Conservation (phyloP, 192 early-diverging fungal genomes). For the Coemansia sp. region DNA sequence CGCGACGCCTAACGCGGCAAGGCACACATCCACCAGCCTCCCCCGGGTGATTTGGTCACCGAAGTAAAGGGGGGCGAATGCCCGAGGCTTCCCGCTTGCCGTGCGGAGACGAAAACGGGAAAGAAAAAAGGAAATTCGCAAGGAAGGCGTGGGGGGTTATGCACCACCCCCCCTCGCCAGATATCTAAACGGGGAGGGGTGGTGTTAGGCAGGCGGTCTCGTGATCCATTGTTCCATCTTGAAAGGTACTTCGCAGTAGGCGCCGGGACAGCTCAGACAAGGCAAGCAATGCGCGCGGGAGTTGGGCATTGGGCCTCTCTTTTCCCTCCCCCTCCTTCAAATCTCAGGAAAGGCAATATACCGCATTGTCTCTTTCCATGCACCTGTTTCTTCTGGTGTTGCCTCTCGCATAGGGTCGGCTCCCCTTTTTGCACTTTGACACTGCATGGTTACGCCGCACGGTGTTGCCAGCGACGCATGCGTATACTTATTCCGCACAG, state of each 20-base stretch:
- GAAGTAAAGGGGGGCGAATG: constrained; percentile 28
- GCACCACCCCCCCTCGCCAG: constrained; percentile 1
- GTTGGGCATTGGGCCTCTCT: not conserved
- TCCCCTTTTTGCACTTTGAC: not conserved
- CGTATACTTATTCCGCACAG: not conserved
- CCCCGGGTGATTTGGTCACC: constrained; percentile 55
- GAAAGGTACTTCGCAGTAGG: constrained; percentile 16
- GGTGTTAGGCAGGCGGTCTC: constrained; percentile 2
- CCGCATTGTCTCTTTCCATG: not conserved
- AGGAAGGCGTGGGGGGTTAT: not conserved
- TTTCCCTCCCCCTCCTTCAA: not conserved
- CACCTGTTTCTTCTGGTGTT: not conserved
- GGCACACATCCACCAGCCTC: constrained; percentile 12
- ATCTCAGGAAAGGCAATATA: not conserved
- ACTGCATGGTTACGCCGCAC: not conserved
- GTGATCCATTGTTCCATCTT: constrained; percentile 14
- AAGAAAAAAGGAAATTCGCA: not conserved
- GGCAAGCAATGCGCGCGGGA: not conserved
- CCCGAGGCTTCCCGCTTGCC: constrained; percentile 31
- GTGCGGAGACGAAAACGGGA: constrained; percentile 7
- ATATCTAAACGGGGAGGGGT: not conserved
- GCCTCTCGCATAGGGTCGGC: not conserved
- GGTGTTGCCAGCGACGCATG: not conserved
- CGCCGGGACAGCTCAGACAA: constrained; percentile 16
- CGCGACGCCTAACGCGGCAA: not conserved